A percentile compares a stretch with the other conserved stretches of the same genome.
Evolutionary conservation across 208 protist species (phyloP).

Genomic region (Trypanosomatidae sp.): DNA sequence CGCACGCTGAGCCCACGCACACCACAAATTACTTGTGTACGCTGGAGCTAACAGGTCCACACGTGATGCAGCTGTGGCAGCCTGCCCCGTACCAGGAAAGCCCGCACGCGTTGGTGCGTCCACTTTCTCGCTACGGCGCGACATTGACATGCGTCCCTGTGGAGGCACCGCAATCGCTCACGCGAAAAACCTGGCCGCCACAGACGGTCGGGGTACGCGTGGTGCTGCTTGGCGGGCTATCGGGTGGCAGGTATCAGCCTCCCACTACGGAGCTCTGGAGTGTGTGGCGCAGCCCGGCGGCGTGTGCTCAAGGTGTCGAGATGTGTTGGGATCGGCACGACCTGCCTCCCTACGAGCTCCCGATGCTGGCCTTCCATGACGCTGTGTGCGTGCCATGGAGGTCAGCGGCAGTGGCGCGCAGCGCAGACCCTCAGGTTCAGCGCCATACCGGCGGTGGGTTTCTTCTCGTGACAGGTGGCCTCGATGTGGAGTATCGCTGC

Average conservation of each 20-base stretch:
- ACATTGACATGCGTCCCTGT: constrained; percentile 34
- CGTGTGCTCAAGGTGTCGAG: constrained; percentile 7
- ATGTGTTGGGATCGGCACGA: constrained; percentile 29
- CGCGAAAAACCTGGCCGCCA: background rate
- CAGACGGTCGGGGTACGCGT: constrained; percentile 15
- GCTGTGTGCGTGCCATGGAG: constrained; percentile 31
- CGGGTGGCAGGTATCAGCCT: constrained; percentile 23
- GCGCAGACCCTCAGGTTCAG: background rate
- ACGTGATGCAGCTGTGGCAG: constrained; percentile 29
- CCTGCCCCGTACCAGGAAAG: constrained; percentile 52
- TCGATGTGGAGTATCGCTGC: constrained; percentile 50
- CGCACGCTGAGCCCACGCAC: constrained; percentile 19
- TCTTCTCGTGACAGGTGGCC: constrained; percentile 58
- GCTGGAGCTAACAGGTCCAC: constrained; percentile 47
- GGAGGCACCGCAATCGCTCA: background rate
- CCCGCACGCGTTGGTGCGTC: constrained; percentile 45
- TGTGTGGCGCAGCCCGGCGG: constrained; percentile 23
- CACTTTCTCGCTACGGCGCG: constrained; percentile 49
- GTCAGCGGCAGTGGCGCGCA: background rate
- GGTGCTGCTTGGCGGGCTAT: constrained; percentile 29
- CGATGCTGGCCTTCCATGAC: constrained; percentile 42
- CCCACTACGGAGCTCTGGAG: constrained; percentile 38
- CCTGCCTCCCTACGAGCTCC: constrained; percentile 47
- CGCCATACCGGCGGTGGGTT: constrained; percentile 20
- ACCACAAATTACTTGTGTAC: constrained; percentile 21